Evolutionary conservation across 2,329 filamentous ascomycete species (phyloP).

Genomic region (Sclerotinia trifoliorum): DNA sequence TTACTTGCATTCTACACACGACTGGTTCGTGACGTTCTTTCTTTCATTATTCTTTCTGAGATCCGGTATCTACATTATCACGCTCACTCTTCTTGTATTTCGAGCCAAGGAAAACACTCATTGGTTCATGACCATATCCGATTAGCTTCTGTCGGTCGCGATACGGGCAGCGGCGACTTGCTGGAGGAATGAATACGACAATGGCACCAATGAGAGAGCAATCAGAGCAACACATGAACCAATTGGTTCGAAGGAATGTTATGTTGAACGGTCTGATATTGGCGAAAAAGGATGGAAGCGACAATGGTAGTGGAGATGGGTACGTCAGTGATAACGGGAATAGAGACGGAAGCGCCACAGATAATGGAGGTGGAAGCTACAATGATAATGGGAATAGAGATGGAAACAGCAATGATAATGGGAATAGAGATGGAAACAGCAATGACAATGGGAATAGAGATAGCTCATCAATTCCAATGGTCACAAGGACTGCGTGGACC

Average conservation of each 20-base stretch:
- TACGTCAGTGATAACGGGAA: background rate
- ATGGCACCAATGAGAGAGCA: conserved; percentile 38
- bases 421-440: no score
- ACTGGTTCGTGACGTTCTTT: conserved; percentile 39
- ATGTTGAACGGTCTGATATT: background rate
- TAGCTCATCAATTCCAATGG: background rate
- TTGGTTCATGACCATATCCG: conserved; percentile 30
- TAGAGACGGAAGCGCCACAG: background rate
- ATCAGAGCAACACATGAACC: conserved; percentile 25
- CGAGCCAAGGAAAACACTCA: conserved; percentile 18
- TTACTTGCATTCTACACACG: conserved; percentile 35
- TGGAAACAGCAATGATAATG: background rate
- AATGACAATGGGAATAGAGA: conserved; percentile 2
- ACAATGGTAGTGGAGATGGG: background rate
- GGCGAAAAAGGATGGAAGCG: conserved; percentile 22
- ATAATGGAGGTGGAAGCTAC: background rate
- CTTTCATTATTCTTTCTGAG: conserved; percentile 23
- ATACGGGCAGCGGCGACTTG: conserved; percentile 28
- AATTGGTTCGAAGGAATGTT: conserved; percentile 26
- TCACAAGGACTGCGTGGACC: conserved; percentile 14
- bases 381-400: background rate
- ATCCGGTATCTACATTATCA: conserved; percentile 19
- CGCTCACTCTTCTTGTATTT: conserved; percentile 17
- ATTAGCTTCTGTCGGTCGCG: conserved; percentile 32
- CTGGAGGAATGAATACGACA: conserved; percentile 37